These are phyloP conservation scores for Colletotrichum filicis DNA, from an alignment of 2,329 filamentous ascomycete genomes.

Conservation along the genomic window DNA sequence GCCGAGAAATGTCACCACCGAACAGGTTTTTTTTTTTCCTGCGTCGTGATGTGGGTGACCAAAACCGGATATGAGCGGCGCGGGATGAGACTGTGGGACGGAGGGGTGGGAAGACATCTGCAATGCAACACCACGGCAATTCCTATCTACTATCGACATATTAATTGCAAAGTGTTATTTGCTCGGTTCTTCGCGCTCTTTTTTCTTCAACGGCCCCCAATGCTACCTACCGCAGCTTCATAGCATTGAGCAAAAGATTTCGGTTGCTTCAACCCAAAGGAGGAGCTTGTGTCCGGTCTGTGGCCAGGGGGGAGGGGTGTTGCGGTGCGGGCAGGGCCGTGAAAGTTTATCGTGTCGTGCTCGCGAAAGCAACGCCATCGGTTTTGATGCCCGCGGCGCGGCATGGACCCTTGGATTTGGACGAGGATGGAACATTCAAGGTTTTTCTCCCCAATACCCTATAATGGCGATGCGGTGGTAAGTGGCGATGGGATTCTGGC, in stretches of 20 bases:
- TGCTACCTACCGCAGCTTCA: neutral
- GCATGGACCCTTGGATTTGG: conserved; percentile 5
- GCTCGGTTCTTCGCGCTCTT: too few species aligned
- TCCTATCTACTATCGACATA: neutral
- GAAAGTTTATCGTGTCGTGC: conserved; percentile 13
- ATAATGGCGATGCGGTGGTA: neutral
- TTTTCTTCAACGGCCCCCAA: neutral
- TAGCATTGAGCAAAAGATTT: conserved; percentile 4
- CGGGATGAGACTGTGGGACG: neutral
- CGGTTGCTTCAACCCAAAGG: neutral
- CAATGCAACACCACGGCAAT: conserved; percentile 13
- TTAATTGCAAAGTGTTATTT: neutral
- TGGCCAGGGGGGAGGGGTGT: neutral
- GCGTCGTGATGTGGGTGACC: conserved; percentile 5
- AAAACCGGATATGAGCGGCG: conserved; percentile 22
- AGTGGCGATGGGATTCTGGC: conserved; percentile 14
- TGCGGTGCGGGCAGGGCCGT: conserved; percentile 24
- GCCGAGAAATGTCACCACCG: conserved; percentile 3
- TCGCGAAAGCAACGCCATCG: neutral
- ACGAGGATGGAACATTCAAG: conserved; percentile 12
- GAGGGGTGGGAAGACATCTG: neutral
- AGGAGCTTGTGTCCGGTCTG: conserved; percentile 1
- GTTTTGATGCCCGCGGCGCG: neutral
- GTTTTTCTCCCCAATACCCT: conserved; percentile 1
- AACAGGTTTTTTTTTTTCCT: conserved; percentile 5